These are phyloP conservation scores for Kodamaea kaohsiungensis DNA, from an alignment of 805 yeast genomes.

Conservation along the genomic window DNA sequence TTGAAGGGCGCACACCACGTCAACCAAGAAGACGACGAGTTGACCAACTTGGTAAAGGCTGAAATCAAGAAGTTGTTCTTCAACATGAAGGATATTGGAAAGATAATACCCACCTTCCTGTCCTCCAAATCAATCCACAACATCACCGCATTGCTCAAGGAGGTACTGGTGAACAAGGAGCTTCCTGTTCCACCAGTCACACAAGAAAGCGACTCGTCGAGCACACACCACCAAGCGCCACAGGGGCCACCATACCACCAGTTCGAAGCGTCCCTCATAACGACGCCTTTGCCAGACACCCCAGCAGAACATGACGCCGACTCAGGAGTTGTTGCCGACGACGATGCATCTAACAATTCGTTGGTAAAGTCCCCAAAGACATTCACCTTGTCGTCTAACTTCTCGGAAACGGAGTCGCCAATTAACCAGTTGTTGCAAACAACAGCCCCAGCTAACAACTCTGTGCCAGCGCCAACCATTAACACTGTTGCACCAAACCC, in stretches of 20 bases:
- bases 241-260: not conserved
- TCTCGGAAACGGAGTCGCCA: conserved; percentile 38
- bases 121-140: conserved; percentile 28
- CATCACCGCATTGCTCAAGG: conserved; percentile 15
- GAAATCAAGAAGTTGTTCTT: conserved; percentile 34
- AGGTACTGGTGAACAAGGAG: conserved; percentile 7
- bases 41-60: conserved; percentile 32
- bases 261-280: conserved; percentile 3
- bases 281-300: conserved; percentile 14
- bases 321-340: conserved; percentile 19
- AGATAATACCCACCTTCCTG: conserved; percentile 36
- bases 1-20: not conserved
- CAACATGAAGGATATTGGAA: conserved; percentile 32
- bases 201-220: not conserved
- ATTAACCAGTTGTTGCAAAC: conserved; percentile 34
- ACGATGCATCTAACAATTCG: conserved; percentile 16
- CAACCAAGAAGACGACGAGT: conserved; percentile 23
- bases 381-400: conserved; percentile 33
- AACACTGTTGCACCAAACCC: conserved; percentile 1
- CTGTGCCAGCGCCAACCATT: conserved; percentile 4
- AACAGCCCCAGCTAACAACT: conserved; percentile 10
- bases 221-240: not conserved
- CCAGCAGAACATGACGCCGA: conserved; percentile 10
- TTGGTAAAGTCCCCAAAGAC: conserved; percentile 45
- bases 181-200: conserved; percentile 5